Conservation (phyloP, 2,329 filamentous ascomycete genomes). For the Venturia asperata region DNA sequence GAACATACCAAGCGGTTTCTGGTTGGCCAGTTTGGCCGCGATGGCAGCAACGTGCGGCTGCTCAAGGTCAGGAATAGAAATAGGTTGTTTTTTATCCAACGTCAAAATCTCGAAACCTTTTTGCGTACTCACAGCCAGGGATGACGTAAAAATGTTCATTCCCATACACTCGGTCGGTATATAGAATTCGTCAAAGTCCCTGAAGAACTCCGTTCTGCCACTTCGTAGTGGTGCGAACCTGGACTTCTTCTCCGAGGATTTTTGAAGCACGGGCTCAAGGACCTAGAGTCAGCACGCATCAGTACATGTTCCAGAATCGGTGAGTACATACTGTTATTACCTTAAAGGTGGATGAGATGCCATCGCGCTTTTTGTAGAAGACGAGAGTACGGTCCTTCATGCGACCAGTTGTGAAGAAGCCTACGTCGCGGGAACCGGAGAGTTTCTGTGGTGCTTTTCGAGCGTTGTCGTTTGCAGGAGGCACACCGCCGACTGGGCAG, state of each 20-base stretch:
- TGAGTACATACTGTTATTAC: slow-evolving; percentile 25
- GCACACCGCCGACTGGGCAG: slow-evolving; percentile 47
- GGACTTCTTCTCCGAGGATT: slow-evolving; percentile 75
- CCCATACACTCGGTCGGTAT: slow-evolving; percentile 92
- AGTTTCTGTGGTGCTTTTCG: slow-evolving; percentile 87
- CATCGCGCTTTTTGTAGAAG: slow-evolving; percentile 95
- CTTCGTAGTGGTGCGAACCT: slow-evolving; percentile 53
- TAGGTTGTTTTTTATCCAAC: slow-evolving; percentile 92
- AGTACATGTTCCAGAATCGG: slow-evolving; percentile 13
- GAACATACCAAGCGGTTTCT: slow-evolving; percentile 92
- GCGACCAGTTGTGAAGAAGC: slow-evolving; percentile 89
- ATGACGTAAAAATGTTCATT: slow-evolving; percentile 92
- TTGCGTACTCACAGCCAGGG: slow-evolving; percentile 82
- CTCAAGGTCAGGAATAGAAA: slow-evolving; percentile 84
- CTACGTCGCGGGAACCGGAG: slow-evolving; percentile 79
- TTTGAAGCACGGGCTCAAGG: slow-evolving; percentile 90
- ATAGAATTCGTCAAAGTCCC: slow-evolving; percentile 98
- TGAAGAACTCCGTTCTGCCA: slow-evolving; percentile 87
- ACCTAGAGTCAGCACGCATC: slow-evolving; percentile 46
- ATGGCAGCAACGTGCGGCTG: slow-evolving; percentile 76
- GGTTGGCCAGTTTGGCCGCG: slow-evolving; percentile 70
- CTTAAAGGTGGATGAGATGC: slow-evolving; percentile 86
- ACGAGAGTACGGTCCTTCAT: slow-evolving; percentile 96
- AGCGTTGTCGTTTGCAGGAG: slow-evolving; percentile 61
- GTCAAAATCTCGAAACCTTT: slow-evolving; percentile 95